Evolutionary conservation across 306 rosid species (phyloP).

Genomic region (Boehmeria nivea): DNA sequence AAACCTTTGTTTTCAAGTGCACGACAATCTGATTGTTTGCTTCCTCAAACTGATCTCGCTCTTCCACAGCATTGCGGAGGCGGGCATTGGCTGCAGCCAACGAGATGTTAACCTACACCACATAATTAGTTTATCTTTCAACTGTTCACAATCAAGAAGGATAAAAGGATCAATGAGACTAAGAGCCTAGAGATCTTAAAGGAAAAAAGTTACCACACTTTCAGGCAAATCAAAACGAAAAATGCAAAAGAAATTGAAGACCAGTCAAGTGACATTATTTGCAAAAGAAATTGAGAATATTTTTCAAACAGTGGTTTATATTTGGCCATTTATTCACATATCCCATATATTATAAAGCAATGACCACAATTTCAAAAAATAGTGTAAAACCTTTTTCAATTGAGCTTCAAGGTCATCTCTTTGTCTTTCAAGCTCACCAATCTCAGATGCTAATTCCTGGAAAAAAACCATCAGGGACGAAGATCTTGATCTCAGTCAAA

Average conservation of each 20-base stretch:
- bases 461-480: no score
- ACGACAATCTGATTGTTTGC: constrained; percentile 85
- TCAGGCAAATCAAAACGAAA: no score
- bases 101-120: constrained; percentile 66
- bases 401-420: constrained; percentile 88
- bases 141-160: constrained; percentile 15
- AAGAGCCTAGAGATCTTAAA: background rate
- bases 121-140: constrained; percentile 15
- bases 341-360: no score
- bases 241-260: no score
- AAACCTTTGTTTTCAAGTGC: constrained; percentile 75
- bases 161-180: background rate
- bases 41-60: constrained; percentile 97
- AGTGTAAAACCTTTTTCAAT: constrained; percentile 60
- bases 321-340: background rate
- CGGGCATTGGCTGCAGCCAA: constrained; percentile 88
- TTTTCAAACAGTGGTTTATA: no score
- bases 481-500: no score
- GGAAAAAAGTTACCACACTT: background rate
- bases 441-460: constrained; percentile 73
- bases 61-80: constrained; percentile 76
- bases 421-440: constrained; percentile 69
- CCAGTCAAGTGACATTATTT: background rate
- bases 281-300: no score
- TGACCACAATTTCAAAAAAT: background rate